Conservation (phyloP, 2,329 filamentous ascomycete genomes). For the Aphanoascus verrucosus region DNA sequence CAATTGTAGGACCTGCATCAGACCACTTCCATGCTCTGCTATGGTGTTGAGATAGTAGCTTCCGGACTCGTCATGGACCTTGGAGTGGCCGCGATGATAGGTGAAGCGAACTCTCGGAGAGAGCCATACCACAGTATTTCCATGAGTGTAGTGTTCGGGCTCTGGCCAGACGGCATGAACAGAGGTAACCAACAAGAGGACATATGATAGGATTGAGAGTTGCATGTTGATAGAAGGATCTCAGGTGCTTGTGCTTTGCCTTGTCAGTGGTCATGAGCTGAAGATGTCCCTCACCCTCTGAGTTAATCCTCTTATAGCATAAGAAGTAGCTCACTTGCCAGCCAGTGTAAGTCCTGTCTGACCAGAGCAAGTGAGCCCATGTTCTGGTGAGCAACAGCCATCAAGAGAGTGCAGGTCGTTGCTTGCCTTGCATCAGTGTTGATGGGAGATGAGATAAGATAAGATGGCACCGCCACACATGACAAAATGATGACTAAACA, state of each 20-base stretch:
- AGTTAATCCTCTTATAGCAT: no score
- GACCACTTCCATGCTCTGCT: background rate
- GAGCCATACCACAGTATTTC: slow-evolving; percentile 14
- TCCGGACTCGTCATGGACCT: background rate
- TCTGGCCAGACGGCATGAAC: slow-evolving; percentile 15
- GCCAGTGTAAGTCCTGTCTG: no score
- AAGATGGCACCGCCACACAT: background rate
- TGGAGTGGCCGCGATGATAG: background rate
- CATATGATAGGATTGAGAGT: background rate
- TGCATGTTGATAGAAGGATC: background rate
- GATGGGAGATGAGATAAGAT: background rate
- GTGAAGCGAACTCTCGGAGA: slow-evolving; percentile 12
- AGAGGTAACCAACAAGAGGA: background rate
- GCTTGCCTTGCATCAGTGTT: background rate
- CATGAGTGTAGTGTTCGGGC: slow-evolving; percentile 13
- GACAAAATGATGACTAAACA: background rate
- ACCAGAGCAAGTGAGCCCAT: no score
- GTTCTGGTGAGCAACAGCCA: no score
- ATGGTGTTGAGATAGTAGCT: background rate
- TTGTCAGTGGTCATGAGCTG: no score
- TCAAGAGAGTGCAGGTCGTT: no score
- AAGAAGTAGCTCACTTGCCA: no score
- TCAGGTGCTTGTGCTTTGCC: background rate
- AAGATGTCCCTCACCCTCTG: no score
- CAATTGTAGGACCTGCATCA: background rate